phyloP scores from a whole-genome alignment of 768 basidiomycete species.

The Termitomyces sp. region DNA sequence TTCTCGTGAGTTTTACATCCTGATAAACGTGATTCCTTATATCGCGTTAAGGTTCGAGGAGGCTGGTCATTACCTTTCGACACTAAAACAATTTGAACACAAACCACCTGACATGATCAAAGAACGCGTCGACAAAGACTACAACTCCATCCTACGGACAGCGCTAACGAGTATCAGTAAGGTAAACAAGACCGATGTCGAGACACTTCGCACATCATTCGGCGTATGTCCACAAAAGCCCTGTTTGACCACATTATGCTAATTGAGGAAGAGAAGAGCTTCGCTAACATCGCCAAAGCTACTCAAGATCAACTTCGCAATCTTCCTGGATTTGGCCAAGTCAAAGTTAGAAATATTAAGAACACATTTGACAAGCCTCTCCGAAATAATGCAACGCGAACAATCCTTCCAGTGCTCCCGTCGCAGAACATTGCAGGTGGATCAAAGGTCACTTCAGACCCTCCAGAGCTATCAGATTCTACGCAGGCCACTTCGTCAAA shows the following conservation, averaged over 20 bases:
- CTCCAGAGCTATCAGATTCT: background rate
- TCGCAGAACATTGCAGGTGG: conserved; percentile 20
- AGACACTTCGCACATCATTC: conserved; percentile 86
- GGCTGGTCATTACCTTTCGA: conserved; percentile 85
- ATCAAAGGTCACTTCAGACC: background rate
- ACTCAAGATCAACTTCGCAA: conserved; percentile 70
- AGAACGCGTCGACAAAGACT: conserved; percentile 89
- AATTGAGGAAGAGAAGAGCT: conserved; percentile 50
- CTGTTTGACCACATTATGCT: background rate
- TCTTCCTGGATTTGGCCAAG: conserved; percentile 90
- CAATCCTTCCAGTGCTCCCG: conserved; percentile 25
- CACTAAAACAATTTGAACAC: conserved; percentile 92
- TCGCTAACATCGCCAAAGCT: conserved; percentile 74
- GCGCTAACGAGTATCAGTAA: conserved; percentile 86
- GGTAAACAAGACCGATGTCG: conserved; percentile 97
- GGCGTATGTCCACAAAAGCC: conserved; percentile 55
- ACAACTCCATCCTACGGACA: conserved; percentile 72
- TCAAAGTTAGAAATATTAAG: conserved; percentile 87
- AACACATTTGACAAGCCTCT: conserved; percentile 92
- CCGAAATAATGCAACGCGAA: conserved; percentile 57
- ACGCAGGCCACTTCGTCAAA: background rate
- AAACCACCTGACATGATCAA: conserved; percentile 92
- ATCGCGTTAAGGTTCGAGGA: conserved; percentile 65
- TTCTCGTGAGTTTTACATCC: conserved; percentile 62
- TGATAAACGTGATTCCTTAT: background rate